Percentiles rank a stretch among this genome's conserved stretches.
These are phyloP conservation scores for Leccinum boreale DNA, from an alignment of 768 basidiomycete species.

Conservation along the genomic window DNA sequence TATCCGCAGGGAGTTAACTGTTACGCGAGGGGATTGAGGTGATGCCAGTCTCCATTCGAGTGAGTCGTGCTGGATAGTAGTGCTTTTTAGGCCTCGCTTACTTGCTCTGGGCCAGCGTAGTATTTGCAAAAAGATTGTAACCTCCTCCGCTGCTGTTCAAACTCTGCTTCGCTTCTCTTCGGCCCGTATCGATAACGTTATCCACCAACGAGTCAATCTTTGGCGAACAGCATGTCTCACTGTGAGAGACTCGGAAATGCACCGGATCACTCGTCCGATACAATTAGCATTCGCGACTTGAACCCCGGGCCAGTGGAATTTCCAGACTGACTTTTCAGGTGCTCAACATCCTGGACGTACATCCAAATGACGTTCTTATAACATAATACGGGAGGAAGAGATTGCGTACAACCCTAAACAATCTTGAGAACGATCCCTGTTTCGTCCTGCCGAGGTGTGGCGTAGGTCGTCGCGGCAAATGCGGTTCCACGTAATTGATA, in stretches of 20 bases:
- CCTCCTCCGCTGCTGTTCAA: background rate
- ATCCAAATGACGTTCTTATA: background rate
- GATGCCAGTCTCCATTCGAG: background rate
- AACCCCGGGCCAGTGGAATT: background rate
- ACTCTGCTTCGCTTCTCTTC: background rate
- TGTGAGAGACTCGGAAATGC: background rate
- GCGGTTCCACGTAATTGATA: background rate
- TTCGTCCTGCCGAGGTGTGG: background rate
- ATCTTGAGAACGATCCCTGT: background rate
- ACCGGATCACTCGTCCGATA: background rate
- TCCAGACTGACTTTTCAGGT: background rate
- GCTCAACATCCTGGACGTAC: background rate
- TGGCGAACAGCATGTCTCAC: background rate
- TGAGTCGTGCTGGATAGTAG: background rate
- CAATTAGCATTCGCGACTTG: background rate
- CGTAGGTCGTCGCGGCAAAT: background rate
- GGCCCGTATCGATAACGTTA: slow-evolving; percentile 1
- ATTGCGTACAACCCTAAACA: background rate
- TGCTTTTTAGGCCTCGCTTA: background rate
- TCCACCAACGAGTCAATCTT: background rate
- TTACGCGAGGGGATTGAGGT: background rate
- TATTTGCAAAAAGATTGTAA: background rate
- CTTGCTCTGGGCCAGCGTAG: background rate
- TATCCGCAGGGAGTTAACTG: background rate
- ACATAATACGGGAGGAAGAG: background rate